Percentiles rank a stretch among this genome's conserved stretches.
Evolutionary conservation across 192 early-diverging fungal species (phyloP).

Genomic region (Linnemannia zychae): DNA sequence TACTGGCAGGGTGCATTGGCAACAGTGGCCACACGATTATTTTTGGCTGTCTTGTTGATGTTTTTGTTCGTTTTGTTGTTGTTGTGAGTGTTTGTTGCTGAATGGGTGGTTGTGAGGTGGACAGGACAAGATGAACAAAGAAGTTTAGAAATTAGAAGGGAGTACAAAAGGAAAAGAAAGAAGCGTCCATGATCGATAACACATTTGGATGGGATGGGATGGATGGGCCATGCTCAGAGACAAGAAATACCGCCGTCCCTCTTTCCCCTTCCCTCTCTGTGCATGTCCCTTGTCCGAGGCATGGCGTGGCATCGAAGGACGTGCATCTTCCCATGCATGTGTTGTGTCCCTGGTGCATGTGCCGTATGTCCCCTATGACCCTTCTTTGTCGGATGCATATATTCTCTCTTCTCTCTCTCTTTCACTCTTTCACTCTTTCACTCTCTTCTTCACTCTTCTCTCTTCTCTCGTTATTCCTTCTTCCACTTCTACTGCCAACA

Average conservation of each 20-base stretch:
- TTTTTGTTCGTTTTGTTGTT: too few species aligned
- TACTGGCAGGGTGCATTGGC: neutral
- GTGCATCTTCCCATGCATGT: too few species aligned
- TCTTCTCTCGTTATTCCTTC: neutral
- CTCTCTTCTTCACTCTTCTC: too few species aligned
- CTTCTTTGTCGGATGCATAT: too few species aligned
- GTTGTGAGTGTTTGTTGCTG: too few species aligned
- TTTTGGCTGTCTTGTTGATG: neutral
- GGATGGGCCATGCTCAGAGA: neutral
- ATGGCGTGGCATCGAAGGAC: too few species aligned
- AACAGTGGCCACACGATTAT: neutral
- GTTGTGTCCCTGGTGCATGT: too few species aligned
- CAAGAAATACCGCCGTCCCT: neutral
- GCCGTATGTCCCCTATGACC: neutral
- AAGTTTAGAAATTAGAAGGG: neutral
- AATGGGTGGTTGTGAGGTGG: too few species aligned
- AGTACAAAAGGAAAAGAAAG: neutral
- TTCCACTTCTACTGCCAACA: too few species aligned
- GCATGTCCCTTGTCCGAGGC: neutral
- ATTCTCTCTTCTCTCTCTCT: neutral
- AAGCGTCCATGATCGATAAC: neutral
- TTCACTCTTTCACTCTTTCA: too few species aligned
- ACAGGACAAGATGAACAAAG: too few species aligned
- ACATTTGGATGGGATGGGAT: neutral
- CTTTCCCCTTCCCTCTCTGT: too few species aligned